phyloP scores from a whole-genome alignment of 345 rosid species.

The Iberis pinnata region DNA sequence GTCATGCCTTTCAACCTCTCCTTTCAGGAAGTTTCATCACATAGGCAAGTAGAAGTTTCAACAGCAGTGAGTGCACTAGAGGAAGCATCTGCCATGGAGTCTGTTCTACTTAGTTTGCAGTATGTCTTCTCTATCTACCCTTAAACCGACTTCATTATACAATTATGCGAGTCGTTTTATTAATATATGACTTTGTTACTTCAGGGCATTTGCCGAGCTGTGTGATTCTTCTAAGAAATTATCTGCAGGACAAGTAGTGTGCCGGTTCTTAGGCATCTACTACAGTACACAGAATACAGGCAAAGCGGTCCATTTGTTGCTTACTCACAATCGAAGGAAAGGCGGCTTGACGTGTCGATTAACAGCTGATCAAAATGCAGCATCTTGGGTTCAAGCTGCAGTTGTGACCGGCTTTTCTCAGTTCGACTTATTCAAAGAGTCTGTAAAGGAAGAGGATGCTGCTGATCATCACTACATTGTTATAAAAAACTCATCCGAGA shows the following conservation, averaged over 20 bases:
- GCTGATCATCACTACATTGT: slow-evolving; percentile 24
- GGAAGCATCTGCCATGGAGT: slow-evolving; percentile 39
- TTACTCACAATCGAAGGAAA: slow-evolving; percentile 22
- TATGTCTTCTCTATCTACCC: slow-evolving; percentile 20
- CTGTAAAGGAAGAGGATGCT: slow-evolving; percentile 15
- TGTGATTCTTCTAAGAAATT: slow-evolving; percentile 29
- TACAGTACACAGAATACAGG: slow-evolving; percentile 30
- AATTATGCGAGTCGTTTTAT: too few relatives aligned
- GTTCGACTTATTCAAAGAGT: slow-evolving; percentile 35
- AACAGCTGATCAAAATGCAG: slow-evolving; percentile 25
- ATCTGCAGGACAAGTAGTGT: slow-evolving; percentile 31
- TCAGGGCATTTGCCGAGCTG: slow-evolving; percentile 36
- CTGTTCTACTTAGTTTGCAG: slow-evolving; percentile 34
- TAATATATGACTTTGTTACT: not conserved
- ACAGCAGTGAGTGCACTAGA: slow-evolving; percentile 36
- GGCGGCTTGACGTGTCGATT: slow-evolving; percentile 13
- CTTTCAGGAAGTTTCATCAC: slow-evolving; percentile 34
- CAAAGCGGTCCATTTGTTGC: slow-evolving; percentile 25
- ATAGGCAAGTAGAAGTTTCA: slow-evolving; percentile 31
- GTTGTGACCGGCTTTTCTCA: slow-evolving; percentile 33
- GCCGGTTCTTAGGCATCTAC: slow-evolving; percentile 37
- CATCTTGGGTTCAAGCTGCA: slow-evolving; percentile 42
- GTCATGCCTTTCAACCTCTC: slow-evolving; percentile 10
- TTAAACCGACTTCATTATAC: not conserved
- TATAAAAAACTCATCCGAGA: slow-evolving; percentile 24